Percentiles rank a stretch among this genome's conserved stretches.
Conservation (phyloP, 176 grass and related monocot genomes). For the Sorghum bicolor region DNA sequence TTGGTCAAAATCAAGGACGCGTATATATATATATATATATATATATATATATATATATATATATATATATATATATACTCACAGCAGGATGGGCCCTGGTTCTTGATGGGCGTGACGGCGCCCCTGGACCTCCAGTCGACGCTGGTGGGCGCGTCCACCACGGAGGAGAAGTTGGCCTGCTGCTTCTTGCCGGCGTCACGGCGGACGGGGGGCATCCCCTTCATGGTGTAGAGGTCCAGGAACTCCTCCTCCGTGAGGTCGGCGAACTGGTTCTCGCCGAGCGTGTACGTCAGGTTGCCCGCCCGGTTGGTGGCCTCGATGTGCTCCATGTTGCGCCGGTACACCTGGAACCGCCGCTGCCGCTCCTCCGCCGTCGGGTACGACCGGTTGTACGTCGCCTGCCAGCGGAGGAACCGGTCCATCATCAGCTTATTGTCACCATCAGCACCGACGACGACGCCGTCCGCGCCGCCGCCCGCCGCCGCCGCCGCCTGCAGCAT, state of each 20-base stretch:
- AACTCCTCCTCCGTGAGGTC: constrained; percentile 56
- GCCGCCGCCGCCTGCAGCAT: not conserved
- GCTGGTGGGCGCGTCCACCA: constrained; percentile 1
- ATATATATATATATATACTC: not conserved
- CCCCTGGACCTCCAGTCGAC: constrained; percentile 36
- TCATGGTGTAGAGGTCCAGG: constrained; percentile 19
- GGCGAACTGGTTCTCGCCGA: constrained; percentile 57
- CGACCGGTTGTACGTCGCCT: constrained; percentile 4
- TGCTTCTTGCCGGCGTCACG: not conserved
- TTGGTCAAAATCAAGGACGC: no score
- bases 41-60: not conserved
- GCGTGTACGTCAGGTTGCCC: constrained; percentile 27
- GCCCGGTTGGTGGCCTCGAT: constrained; percentile 36
- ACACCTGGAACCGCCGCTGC: constrained; percentile 44
- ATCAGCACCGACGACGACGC: no score
- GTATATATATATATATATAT: not conserved
- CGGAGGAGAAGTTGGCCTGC: not conserved
- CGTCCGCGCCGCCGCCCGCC: not conserved
- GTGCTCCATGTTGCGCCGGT: constrained; percentile 37
- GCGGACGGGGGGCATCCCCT: not conserved
- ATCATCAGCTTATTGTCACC: constrained; percentile 25
- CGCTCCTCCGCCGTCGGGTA: constrained; percentile 32
- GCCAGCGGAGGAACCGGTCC: constrained; percentile 38
- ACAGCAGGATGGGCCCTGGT: constrained; percentile 18
- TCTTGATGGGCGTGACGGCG: constrained; percentile 34